Conservation (phyloP, 208 protist genomes). For the Endotrypanum monterogeii region DNA sequence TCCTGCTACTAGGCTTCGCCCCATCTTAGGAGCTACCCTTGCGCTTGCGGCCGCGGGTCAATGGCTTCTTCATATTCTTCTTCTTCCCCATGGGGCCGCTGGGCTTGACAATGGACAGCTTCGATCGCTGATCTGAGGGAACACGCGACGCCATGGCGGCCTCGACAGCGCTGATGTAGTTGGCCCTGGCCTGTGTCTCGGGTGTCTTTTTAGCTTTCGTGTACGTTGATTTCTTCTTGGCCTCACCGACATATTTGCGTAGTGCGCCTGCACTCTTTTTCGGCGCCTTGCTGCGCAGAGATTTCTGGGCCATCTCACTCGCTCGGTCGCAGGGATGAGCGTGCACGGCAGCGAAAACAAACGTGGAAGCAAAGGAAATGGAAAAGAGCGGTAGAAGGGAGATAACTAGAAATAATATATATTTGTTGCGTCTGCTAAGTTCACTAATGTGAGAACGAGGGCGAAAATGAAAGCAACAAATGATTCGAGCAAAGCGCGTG, state of each 20-base stretch:
- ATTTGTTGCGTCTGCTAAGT: not conserved
- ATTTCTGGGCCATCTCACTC: conserved; percentile 73
- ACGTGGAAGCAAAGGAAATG: not conserved
- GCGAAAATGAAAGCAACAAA: not conserved
- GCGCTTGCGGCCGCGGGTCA: conserved; percentile 80
- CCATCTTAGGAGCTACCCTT: conserved; percentile 22
- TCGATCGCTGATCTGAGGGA: conserved; percentile 88
- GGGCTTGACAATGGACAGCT: conserved; percentile 77
- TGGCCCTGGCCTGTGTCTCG: conserved; percentile 64
- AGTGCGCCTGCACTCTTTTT: conserved; percentile 80
- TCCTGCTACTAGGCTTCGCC: not conserved
- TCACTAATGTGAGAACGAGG: not conserved
- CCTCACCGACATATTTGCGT: conserved; percentile 84
- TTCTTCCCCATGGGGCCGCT: conserved; percentile 46
- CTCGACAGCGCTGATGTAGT: conserved; percentile 85
- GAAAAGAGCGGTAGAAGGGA: not conserved
- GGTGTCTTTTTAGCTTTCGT: conserved; percentile 66
- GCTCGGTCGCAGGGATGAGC: not conserved
- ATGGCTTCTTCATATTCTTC: conserved; percentile 88
- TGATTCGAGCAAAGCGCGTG: not conserved
- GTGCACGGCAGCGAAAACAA: not conserved
- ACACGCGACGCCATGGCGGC: conserved; percentile 86
- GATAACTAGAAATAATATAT: too few relatives aligned
- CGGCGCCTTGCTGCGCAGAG: conserved; percentile 63
- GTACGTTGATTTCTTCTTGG: conserved; percentile 78